phyloP scores from a whole-genome alignment of 805 yeast genomes.

The Blastobotrys robertii region DNA sequence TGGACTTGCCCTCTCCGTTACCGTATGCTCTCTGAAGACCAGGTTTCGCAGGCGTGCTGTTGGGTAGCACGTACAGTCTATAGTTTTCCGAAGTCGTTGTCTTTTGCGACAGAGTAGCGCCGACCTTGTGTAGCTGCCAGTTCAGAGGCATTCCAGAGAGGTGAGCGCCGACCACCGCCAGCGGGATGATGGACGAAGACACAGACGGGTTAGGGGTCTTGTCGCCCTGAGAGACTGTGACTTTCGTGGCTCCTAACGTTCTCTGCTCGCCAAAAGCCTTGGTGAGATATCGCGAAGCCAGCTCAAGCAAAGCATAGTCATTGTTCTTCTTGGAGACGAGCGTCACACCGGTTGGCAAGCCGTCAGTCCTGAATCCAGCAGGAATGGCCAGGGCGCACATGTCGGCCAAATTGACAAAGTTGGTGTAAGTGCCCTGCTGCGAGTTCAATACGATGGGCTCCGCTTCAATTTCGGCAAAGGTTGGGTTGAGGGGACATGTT shows the following conservation, averaged over 20 bases:
- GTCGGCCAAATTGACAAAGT: conserved; percentile 91
- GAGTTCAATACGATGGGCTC: conserved; percentile 84
- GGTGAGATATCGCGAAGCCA: conserved; percentile 61
- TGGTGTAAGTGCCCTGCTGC: conserved; percentile 95
- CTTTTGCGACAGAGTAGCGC: conserved; percentile 57
- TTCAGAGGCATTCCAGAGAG: conserved; percentile 78
- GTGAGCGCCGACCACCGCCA: conserved; percentile 97
- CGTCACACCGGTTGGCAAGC: conserved; percentile 86
- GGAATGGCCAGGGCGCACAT: conserved; percentile 88
- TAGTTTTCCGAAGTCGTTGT: conserved; percentile 67
- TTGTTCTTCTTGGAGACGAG: conserved; percentile 71
- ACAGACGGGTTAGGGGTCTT: conserved; percentile 29
- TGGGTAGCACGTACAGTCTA: conserved; percentile 73
- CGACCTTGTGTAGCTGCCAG: conserved; percentile 85
- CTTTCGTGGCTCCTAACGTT: conserved; percentile 44
- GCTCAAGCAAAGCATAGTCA: conserved; percentile 79
- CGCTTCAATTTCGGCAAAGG: conserved; percentile 55
- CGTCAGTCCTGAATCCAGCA: conserved; percentile 79
- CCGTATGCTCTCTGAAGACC: conserved; percentile 65
- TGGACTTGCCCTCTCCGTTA: conserved; percentile 38
- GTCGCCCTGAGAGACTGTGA: conserved; percentile 31
- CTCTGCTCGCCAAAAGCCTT: conserved; percentile 35
- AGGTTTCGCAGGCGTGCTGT: conserved; percentile 75
- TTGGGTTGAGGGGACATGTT: conserved; percentile 88
- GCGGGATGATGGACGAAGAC: conserved; percentile 45